Conservation (phyloP, 371 early-diverging fungal genomes). For the Mucor sp. region DNA sequence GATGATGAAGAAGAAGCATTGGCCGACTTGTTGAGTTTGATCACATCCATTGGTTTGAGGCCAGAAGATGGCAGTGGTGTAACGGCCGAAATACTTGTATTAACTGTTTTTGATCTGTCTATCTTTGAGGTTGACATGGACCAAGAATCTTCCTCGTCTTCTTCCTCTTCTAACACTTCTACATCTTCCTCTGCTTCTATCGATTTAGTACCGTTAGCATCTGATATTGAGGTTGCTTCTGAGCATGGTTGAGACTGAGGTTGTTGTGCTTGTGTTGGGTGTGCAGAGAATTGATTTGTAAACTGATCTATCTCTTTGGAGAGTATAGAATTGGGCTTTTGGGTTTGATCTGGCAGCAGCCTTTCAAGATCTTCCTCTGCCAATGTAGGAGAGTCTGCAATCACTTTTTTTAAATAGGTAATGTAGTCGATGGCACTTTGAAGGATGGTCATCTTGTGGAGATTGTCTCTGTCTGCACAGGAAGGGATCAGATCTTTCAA, state of each 20-base stretch:
- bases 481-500: conserved; percentile 50
- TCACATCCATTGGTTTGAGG: conserved; percentile 25
- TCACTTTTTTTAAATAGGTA: conserved; percentile 38
- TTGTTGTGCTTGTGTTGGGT: neutral
- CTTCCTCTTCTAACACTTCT: conserved; percentile 7
- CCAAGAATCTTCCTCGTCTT: conserved; percentile 20
- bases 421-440: conserved; percentile 79
- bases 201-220: neutral
- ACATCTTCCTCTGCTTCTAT: neutral
- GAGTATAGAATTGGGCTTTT: conserved; percentile 29
- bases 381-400: conserved; percentile 1
- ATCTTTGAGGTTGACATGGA: conserved; percentile 2
- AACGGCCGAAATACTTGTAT: neutral
- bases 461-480: conserved; percentile 63
- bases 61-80: neutral
- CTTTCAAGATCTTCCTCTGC: neutral
- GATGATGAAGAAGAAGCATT: neutral
- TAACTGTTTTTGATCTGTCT: neutral
- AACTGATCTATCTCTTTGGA: conserved; percentile 45
- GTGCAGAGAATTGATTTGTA: conserved; percentile 33
- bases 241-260: no score
- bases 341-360: neutral
- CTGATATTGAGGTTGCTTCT: neutral
- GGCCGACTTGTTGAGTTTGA: neutral
- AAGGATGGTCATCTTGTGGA: conserved; percentile 74